Conservation (phyloP, 768 basidiomycete genomes). For the Tricholoma bakamatsutake region DNA sequence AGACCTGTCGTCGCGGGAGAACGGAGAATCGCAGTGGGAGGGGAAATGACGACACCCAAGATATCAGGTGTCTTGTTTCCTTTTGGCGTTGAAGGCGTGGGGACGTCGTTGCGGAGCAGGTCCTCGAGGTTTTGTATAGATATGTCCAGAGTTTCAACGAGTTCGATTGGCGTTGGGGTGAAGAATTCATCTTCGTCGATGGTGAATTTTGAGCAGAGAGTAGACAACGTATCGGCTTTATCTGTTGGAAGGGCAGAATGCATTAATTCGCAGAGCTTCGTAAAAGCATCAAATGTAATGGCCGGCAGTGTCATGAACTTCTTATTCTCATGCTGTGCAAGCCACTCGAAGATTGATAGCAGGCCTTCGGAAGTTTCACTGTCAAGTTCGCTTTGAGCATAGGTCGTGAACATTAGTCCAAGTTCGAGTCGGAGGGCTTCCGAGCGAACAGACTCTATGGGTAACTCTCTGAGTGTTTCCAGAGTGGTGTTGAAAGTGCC, state of each 20-base stretch:
- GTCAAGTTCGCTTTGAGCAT: conserved; percentile 27
- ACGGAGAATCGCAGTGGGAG: conserved; percentile 55
- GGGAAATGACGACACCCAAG: conserved; percentile 54
- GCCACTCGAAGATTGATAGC: conserved; percentile 50
- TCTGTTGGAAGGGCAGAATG: conserved; percentile 19
- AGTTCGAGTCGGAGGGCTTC: conserved; percentile 29
- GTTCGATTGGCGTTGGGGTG: conserved; percentile 24
- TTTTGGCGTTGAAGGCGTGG: conserved; percentile 39
- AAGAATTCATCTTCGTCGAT: conserved; percentile 38
- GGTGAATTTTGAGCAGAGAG: conserved; percentile 24
- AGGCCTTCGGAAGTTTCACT: conserved; percentile 31
- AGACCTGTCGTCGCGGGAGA: conserved; percentile 66
- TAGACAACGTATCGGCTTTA: conserved; percentile 16
- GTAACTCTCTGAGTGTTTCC: neutral
- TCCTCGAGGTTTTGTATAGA: conserved; percentile 42
- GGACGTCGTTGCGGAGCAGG: conserved; percentile 32
- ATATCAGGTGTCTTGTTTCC: conserved; percentile 40
- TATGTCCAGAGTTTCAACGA: conserved; percentile 37
- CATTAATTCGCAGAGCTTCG: conserved; percentile 38
- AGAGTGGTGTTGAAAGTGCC: conserved; percentile 3
- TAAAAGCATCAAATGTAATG: conserved; percentile 41
- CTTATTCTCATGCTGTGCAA: conserved; percentile 37
- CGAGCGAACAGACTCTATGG: conserved; percentile 17
- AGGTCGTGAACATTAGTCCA: conserved; percentile 26
- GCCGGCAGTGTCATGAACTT: conserved; percentile 43